Conservation (phyloP, 2,329 filamentous ascomycete genomes). For the Hymenoscyphus albidus region DNA sequence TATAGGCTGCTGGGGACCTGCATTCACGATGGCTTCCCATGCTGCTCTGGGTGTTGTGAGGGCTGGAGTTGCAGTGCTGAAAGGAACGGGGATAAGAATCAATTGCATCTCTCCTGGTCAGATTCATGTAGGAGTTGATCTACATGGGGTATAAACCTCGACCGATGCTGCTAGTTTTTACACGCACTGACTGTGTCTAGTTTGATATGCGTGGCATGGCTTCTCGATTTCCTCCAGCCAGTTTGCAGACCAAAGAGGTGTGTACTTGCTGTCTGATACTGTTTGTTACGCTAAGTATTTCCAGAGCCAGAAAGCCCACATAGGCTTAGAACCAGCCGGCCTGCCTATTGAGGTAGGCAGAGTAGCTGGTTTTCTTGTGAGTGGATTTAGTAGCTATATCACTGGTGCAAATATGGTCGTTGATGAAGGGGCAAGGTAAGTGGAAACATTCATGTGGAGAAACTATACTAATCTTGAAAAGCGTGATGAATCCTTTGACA, state of each 20-base stretch:
- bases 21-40: slow-evolving; percentile 58
- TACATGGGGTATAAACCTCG: slow-evolving; percentile 39
- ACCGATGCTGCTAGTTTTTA: neutral
- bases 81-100: slow-evolving; percentile 54
- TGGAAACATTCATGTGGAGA: neutral
- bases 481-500: slow-evolving; percentile 17
- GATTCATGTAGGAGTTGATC: slow-evolving; percentile 40
- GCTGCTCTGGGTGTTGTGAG: slow-evolving; percentile 58
- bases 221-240: slow-evolving; percentile 52
- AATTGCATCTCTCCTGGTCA: slow-evolving; percentile 48
- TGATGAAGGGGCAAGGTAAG: slow-evolving; percentile 50
- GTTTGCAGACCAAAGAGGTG: slow-evolving; percentile 47
- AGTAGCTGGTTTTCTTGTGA: slow-evolving; percentile 59
- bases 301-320: slow-evolving; percentile 44
- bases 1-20: slow-evolving; percentile 52
- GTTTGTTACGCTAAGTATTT: neutral
- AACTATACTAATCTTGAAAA: neutral
- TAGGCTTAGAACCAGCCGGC: slow-evolving; percentile 56
- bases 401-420: slow-evolving; percentile 60
- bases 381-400: slow-evolving; percentile 59
- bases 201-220: slow-evolving; percentile 49
- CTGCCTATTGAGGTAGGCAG: slow-evolving; percentile 54
- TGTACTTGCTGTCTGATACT: neutral
- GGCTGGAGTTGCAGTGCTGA: slow-evolving; percentile 53
- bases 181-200: slow-evolving; percentile 21